Base-by-base conservation (phyloP, 108 stramenopile species). In the Parmales sp. region DNA sequence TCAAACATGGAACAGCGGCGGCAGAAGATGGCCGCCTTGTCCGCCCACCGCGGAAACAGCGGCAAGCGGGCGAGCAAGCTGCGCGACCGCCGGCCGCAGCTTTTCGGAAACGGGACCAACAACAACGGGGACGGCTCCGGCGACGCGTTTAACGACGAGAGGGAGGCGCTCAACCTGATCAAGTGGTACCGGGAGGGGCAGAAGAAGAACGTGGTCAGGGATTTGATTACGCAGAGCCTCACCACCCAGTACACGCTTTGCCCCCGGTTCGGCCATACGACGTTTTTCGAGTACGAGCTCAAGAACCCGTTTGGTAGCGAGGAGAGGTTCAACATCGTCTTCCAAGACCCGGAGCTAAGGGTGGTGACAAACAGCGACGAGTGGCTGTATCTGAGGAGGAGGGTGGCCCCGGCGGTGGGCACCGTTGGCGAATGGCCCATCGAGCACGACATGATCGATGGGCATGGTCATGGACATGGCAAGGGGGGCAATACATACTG, bases 101-200 rank as follows among this genome's bases (percentile, higher is more conserved):
- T 67, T 31, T 29, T 26, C 39, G n/a, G n/a, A n/a, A n/a, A n/a
- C n/a, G n/a, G n/a, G n/a, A n/a, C n/a, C n/a, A 23, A 48, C 36
- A 1, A 26, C 20, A 25, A 25, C 18, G 13, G 13, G 1, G 44
- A 39, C 20, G 66, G 39, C 45, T 8, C 44, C 3, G 38, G 28
- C 16, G 49, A 28, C 18, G 72, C 7, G 34, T 50, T 68, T 5
- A 37, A 31, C 0, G 36, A 69, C 22, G 69, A 79, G 65, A 39
- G 66, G 49, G 81, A 82, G 38, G 60, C 71, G n/a, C 67, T 84
- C 11, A 51, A 71, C 8, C 48, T 84, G 23, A 75, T 82, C 18
- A 46, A 72, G 31, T 80, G 83, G 80, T 84, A 82, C 63, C 65
- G 83, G 13, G 81, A 84, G 34, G 82, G 83, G 25, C 77, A 80